phyloP scores from a whole-genome alignment of 768 basidiomycete genomes.

The Phylloporus sp. region DNA sequence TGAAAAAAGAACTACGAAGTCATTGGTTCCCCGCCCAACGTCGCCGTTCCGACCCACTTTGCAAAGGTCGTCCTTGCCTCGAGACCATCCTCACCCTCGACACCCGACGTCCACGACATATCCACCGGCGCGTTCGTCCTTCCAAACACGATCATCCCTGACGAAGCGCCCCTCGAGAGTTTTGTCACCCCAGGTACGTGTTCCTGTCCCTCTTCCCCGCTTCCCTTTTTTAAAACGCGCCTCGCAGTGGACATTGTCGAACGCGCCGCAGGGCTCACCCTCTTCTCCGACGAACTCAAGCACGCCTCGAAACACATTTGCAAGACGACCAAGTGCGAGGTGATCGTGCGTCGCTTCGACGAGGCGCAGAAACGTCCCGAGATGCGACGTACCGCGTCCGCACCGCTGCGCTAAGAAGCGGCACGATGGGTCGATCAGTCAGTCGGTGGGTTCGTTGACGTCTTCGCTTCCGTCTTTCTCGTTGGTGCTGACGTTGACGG shows the following conservation, averaged over 20 bases:
- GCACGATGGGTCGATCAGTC: neutral
- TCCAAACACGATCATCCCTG: constrained; percentile 89
- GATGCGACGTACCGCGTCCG: constrained; percentile 48
- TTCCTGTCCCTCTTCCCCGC: neutral
- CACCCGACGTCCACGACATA: constrained; percentile 66
- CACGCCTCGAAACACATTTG: constrained; percentile 77
- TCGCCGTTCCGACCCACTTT: constrained; percentile 96
- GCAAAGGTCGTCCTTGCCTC: constrained; percentile 90
- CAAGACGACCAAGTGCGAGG: constrained; percentile 80
- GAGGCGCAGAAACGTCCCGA: constrained; percentile 72
- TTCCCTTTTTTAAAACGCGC: neutral
- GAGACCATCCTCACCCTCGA: constrained; percentile 66
- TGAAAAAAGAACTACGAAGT: constrained; percentile 78
- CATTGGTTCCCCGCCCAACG: constrained; percentile 85
- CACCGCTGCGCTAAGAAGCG: too few relatives aligned
- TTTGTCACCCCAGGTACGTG: constrained; percentile 75
- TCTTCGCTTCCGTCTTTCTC: constrained; percentile 1
- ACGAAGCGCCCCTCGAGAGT: constrained; percentile 70
- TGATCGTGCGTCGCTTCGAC: constrained; percentile 86
- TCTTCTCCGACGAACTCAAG: constrained; percentile 85
- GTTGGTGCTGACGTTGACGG: too few relatives aligned
- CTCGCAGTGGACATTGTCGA: constrained; percentile 85
- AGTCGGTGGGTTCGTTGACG: neutral
- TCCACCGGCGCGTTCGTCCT: constrained; percentile 92
- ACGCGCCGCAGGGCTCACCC: constrained; percentile 75